Base-by-base conservation (phyloP, 371 early-diverging fungal genomes). In the Fennellomyces sp. region DNA sequence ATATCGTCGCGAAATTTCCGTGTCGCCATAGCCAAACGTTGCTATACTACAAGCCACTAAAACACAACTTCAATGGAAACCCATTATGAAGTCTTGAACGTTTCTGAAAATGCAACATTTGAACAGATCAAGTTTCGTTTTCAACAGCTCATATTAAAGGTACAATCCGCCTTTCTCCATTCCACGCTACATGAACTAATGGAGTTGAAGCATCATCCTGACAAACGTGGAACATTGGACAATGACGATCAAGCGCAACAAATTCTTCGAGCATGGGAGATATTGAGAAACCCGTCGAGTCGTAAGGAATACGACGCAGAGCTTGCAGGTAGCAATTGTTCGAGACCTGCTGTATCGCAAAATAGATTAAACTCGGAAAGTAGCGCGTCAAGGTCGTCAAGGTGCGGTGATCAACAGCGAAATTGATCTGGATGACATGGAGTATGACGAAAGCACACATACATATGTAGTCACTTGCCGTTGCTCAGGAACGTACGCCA, bases 401-500 rank as follows among this genome's bases (percentile, higher is more conserved):
- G 52, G 64, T 53, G 64, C 61, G 25, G 71, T 68, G 1, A 75
- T 77, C 30, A 68, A 72, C 36, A 75, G 68, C n/a, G 81, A 81
- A 26, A 65, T 78, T 2, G 77, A 78, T 62, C 33, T 81, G 41
- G 77, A 78, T 30, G 74, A 80, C 10, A 76, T 76, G 72, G 73
- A 72, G 17, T 77, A 75, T 39, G 60, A 65, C 27, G 72, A 68
- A 57, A 62, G 59, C 23, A 54, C 64, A 2, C 26, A 33, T 0
- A 62, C 66, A 0, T 86, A 69, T 57, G 56, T 62, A 10, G 25
- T 66, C 6, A 60, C 59, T 0, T 86, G 87, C 63, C 83, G 87
- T 13, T 86, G 87, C 63, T 76, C 84, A 8, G 83, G 84, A 5
- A 58, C 41, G 27, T 84, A 82, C 56, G 30, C 63, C 12, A 76